Percentiles rank a stretch among this genome's conserved stretches.
phyloP scores from a whole-genome alignment of 768 basidiomycete genomes.

The Cyclocybe aegerita region DNA sequence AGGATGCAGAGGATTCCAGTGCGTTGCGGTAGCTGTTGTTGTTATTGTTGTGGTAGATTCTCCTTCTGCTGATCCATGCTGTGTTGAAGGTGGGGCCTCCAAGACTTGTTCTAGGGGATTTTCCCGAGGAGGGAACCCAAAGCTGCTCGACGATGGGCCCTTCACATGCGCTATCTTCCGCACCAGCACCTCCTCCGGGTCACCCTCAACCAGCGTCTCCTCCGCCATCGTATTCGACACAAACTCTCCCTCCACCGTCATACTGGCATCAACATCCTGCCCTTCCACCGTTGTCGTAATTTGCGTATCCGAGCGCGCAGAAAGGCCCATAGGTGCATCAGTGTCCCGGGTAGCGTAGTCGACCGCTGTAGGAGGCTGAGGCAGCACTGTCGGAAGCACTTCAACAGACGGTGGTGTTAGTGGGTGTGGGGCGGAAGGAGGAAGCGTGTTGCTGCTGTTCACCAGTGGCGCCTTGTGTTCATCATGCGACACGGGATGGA shows the following conservation, averaged over 20 bases:
- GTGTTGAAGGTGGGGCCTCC: neutral
- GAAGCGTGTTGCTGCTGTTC: neutral
- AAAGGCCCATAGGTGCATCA: too few relatives aligned
- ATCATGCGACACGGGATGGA: neutral
- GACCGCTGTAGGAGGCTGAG: neutral
- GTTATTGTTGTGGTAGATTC: neutral
- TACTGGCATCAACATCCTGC: conserved; percentile 6
- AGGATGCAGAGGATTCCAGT: conserved; percentile 15
- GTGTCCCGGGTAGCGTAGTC: neutral
- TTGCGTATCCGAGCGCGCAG: neutral
- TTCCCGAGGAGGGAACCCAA: conserved; percentile 7
- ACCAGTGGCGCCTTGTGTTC: neutral
- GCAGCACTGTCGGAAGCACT: neutral
- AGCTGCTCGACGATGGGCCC: conserved; percentile 15
- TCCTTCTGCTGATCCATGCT: neutral
- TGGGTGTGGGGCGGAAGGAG: neutral
- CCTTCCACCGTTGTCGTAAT: neutral
- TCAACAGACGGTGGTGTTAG: neutral
- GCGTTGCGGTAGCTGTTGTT: neutral
- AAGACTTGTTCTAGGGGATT: neutral
- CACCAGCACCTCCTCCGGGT: conserved; percentile 11
- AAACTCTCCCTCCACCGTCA: conserved; percentile 14
- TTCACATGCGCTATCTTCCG: conserved; percentile 16
- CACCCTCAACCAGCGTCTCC: conserved; percentile 22
- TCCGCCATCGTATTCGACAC: conserved; percentile 20